phyloP scores from a whole-genome alignment of 805 yeast species.

The Jamesozyma spencerorum region DNA sequence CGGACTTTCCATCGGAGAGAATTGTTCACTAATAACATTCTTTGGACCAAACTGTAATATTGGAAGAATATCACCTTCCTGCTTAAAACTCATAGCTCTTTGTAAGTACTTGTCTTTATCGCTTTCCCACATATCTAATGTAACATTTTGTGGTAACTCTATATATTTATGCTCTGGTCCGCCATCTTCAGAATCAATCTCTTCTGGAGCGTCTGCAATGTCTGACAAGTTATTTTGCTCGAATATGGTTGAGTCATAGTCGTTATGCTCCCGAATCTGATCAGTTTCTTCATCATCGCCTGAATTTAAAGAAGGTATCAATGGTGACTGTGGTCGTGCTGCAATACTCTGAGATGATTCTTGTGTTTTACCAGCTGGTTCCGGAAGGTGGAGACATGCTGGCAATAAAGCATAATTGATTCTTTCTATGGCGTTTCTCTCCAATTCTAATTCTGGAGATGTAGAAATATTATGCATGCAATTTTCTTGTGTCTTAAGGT shows the following conservation, averaged over 20 bases:
- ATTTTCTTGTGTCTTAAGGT: neutral
- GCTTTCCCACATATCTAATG: conserved; percentile 21
- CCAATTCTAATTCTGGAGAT: conserved; percentile 16
- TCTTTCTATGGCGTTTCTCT: conserved; percentile 24
- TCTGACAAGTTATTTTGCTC: conserved; percentile 15
- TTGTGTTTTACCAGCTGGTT: neutral
- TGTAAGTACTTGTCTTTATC: conserved; percentile 11
- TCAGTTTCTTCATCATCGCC: neutral
- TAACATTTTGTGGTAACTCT: conserved; percentile 14
- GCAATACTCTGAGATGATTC: neutral
- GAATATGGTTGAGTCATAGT: conserved; percentile 2
- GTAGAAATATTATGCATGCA: neutral
- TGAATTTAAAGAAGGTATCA: conserved; percentile 3
- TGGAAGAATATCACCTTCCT: neutral
- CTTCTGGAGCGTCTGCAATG: conserved; percentile 15
- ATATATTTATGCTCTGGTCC: neutral
- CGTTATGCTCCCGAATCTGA: neutral
- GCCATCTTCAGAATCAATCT: conserved; percentile 3
- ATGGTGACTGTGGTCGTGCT: conserved; percentile 6
- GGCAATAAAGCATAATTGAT: conserved; percentile 28
- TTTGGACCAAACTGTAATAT: neutral
- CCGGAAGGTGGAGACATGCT: conserved; percentile 11
- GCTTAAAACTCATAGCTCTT: conserved; percentile 12
- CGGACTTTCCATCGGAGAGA: neutral
- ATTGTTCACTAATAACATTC: neutral